These are phyloP conservation scores for Teratosphaeria pseudoeucalypti DNA, from an alignment of 2,329 filamentous ascomycete species.

Conservation along the genomic window DNA sequence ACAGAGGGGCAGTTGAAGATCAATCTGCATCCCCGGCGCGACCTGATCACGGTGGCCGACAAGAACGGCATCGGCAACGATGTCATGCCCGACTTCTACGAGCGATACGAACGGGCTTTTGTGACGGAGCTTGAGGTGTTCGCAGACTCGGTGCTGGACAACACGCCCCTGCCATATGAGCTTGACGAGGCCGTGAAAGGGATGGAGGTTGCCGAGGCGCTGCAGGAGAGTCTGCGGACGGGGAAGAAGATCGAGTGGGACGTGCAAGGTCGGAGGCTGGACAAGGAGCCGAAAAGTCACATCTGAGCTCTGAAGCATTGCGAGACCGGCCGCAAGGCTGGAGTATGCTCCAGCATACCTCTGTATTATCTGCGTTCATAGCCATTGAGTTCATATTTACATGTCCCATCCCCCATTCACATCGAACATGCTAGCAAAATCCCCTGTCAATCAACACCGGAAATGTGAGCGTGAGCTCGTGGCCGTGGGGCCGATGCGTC, in stretches of 20 bases:
- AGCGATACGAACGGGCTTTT: constrained; percentile 32
- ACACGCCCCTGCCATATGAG: constrained; percentile 27
- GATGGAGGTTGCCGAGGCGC: constrained; percentile 33
- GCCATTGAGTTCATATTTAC: background rate
- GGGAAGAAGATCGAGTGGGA: constrained; percentile 46
- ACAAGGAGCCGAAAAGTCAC: constrained; percentile 2
- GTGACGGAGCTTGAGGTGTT: constrained; percentile 33
- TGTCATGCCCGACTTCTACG: constrained; percentile 30
- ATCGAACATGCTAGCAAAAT: background rate
- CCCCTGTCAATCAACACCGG: background rate
- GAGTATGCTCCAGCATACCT: no score
- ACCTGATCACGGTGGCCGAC: constrained; percentile 27
- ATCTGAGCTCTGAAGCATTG: constrained; percentile 23
- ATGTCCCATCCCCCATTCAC: background rate
- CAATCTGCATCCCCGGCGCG: constrained; percentile 21
- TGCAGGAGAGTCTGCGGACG: constrained; percentile 40
- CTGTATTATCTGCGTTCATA: constrained; percentile 9
- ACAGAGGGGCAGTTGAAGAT: constrained; percentile 30
- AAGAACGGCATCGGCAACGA: constrained; percentile 27
- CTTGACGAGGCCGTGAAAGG: constrained; percentile 27
- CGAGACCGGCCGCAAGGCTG: no score
- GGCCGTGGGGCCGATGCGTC: constrained; percentile 11
- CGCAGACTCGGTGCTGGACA: constrained; percentile 26
- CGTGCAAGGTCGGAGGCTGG: constrained; percentile 39
- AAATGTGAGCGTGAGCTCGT: constrained; percentile 5